These are phyloP conservation scores for Luffa acutangula DNA, from an alignment of 306 rosid genomes.

Conservation along the genomic window DNA sequence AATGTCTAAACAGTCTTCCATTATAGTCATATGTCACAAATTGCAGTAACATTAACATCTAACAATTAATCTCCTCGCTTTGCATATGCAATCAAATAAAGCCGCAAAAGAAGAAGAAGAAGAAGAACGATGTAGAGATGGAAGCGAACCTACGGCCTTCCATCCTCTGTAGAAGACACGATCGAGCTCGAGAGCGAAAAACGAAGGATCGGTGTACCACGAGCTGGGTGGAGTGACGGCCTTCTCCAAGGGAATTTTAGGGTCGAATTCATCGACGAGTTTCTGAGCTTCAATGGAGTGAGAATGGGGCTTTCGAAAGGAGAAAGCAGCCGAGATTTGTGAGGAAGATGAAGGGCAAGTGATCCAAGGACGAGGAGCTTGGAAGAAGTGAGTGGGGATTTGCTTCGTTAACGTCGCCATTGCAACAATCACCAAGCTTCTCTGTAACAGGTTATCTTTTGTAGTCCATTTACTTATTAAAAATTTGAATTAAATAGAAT, in stretches of 20 bases:
- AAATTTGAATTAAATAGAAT: too few relatives aligned
- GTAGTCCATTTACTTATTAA: too few relatives aligned
- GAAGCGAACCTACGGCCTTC: slow-evolving; percentile 72
- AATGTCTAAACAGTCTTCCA: background rate
- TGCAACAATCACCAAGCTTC: background rate
- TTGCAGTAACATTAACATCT: background rate
- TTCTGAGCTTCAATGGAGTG: background rate
- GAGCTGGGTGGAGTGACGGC: slow-evolving; percentile 82
- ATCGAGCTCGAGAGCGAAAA: slow-evolving; percentile 51
- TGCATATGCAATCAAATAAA: background rate
- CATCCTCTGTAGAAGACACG: slow-evolving; percentile 70
- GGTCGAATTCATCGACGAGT: slow-evolving; percentile 52
- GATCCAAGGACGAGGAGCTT: slow-evolving; percentile 7
- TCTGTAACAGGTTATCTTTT: too few relatives aligned
- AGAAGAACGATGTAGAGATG: background rate
- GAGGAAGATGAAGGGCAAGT: background rate
- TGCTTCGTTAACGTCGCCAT: slow-evolving; percentile 10
- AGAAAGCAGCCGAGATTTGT: slow-evolving; percentile 9
- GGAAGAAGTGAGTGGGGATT: slow-evolving; percentile 2
- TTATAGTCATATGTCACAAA: background rate
- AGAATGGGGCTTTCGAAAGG: slow-evolving; percentile 14
- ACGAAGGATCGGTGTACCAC: slow-evolving; percentile 67
- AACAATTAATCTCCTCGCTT: background rate
- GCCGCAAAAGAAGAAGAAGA: background rate
- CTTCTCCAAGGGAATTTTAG: slow-evolving; percentile 47